Base-by-base conservation (phyloP, 208 protist genomes). In the Acanthamoeba royreba region DNA sequence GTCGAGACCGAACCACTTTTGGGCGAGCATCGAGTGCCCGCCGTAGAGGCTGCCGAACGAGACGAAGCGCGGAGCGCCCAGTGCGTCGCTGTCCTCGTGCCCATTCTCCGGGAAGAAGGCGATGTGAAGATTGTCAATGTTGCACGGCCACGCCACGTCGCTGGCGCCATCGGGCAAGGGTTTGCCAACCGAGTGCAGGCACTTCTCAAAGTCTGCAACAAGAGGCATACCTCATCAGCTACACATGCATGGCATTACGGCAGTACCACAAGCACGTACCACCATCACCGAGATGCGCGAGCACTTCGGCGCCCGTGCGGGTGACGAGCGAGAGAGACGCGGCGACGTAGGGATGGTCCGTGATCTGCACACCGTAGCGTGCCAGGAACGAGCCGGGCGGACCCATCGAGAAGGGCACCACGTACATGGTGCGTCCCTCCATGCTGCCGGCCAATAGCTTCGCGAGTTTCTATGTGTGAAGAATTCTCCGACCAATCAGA, bases 1-100 rank as follows among this genome's bases (percentile, higher is more conserved):
- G 58, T 69, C 58, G 19, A 69, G 58, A 28, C 58, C 58, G 58
- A 13, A 69, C 58, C 58, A 69, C n/a, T 69, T 69, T 28, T 69
- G 58, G n/a, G 58, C 58, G 5, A 69, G 58, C 9, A 69, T 31
- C 58, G 58, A 69, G n/a, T 13, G 25, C n/a, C 58, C 58, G 9
- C 19, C 58, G 58, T 69, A 69, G 58, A 69, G 58, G 58, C 58
- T 69, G 58, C 58, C 58, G n/a, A 38, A 69, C n/a, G 58, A 69
- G 19, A 69, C 58, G 58, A 69, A 69, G 58, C 58, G 58, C 25
- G 22, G 58, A 69, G 97, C 97, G 1, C 97, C 97, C 0, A 98
- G 95, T 3, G 98, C 77, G 47, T 97, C 96, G 77, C 98, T 98
- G 46, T 97, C 97, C 81, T 97, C 97, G 74, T 98, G 97, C 8